These are phyloP conservation scores for Wickerhamiella domercqiae DNA, from an alignment of 805 yeast genomes.

Conservation along the genomic window DNA sequence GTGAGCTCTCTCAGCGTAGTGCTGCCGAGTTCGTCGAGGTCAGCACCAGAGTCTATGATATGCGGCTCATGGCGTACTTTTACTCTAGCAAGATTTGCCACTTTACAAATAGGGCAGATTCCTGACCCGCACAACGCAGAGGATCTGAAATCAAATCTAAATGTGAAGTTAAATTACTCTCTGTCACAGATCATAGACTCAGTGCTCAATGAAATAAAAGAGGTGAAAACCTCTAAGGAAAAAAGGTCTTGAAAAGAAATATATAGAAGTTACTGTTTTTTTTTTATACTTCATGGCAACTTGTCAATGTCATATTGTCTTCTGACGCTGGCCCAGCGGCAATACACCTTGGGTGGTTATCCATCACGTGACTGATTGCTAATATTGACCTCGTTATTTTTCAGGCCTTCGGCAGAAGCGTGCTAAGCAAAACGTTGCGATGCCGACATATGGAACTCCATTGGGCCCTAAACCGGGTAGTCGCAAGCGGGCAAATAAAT, in stretches of 20 bases:
- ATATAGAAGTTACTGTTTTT: no score
- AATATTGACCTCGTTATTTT: no score
- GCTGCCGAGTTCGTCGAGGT: constrained; percentile 5
- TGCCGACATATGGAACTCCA: constrained; percentile 1
- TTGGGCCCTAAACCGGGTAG: constrained; percentile 87
- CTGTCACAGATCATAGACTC: constrained; percentile 16
- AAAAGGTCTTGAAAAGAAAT: background rate
- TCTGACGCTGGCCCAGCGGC: no score
- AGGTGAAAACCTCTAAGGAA: background rate
- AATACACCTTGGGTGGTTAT: background rate
- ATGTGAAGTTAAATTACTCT: constrained; percentile 13
- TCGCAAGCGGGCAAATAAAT: constrained; percentile 41
- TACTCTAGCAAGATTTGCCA: constrained; percentile 18
- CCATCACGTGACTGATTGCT: no score
- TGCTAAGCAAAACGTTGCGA: no score
- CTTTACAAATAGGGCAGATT: constrained; percentile 18
- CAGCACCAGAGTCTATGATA: constrained; percentile 9
- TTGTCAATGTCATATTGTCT: no score
- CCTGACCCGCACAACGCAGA: constrained; percentile 13
- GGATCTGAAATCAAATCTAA: constrained; percentile 13
- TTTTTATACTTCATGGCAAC: no score
- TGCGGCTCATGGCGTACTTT: constrained; percentile 12
- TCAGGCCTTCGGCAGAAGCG: no score
- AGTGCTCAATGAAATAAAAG: constrained; percentile 12
- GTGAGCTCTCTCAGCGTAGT: background rate